A percentile compares a stretch with the other conserved stretches of the same genome.
Evolutionary conservation across 768 basidiomycete species (phyloP).

Genomic region (Coprinellus micaceus): DNA sequence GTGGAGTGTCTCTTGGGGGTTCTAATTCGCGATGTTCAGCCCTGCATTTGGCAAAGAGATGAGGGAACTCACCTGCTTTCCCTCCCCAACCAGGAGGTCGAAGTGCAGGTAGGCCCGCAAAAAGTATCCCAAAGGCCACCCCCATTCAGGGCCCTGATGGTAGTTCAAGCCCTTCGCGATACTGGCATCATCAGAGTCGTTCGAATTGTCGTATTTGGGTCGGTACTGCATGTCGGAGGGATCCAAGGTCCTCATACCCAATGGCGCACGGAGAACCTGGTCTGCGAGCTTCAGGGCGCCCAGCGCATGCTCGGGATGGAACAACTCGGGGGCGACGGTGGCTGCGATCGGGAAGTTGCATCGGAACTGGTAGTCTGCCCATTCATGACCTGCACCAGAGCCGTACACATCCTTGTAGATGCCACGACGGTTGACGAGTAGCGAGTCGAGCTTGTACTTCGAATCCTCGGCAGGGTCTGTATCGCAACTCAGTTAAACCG

Average conservation of each 20-base stretch:
- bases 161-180: slow-evolving; percentile 95
- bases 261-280: slow-evolving; percentile 72
- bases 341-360: slow-evolving; percentile 95
- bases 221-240: slow-evolving; percentile 85
- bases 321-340: slow-evolving; percentile 95
- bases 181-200: slow-evolving; percentile 79
- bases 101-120: slow-evolving; percentile 90
- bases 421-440: slow-evolving; percentile 80
- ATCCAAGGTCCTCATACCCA: slow-evolving; percentile 97
- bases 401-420: slow-evolving; percentile 99
- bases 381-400: slow-evolving; percentile 81
- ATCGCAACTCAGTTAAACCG: not conserved
- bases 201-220: slow-evolving; percentile 88
- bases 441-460: slow-evolving; percentile 65
- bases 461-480: slow-evolving; percentile 69
- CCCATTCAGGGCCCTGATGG: slow-evolving; percentile 93
- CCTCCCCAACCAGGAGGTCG: slow-evolving; percentile 64
- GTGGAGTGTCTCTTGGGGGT: slow-evolving; percentile 69
- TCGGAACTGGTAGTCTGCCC: slow-evolving; percentile 96
- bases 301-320: slow-evolving; percentile 76
- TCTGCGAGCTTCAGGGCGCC: slow-evolving; percentile 79
- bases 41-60: not conserved
- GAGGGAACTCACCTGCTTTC: slow-evolving; percentile 54
- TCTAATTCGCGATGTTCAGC: slow-evolving; percentile 37
- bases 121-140: slow-evolving; percentile 95